Conservation (phyloP, 352 stramenopile species). For the Phytophthora sansomeana region DNA sequence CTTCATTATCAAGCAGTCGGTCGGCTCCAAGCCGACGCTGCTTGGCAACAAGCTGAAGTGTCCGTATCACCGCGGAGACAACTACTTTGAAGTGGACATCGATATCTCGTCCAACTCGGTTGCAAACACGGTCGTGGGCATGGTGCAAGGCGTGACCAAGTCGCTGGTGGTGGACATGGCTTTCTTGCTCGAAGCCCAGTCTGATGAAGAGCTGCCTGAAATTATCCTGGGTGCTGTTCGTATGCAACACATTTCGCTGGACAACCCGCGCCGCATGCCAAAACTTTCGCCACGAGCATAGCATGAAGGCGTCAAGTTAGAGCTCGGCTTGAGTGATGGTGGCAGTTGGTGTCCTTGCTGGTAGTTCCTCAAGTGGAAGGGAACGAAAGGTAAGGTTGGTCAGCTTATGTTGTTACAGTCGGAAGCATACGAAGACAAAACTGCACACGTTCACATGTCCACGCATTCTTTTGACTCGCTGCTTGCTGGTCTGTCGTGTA, state of each 20-base stretch:
- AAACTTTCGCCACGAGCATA: slow-evolving; percentile 32
- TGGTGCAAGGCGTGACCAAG: slow-evolving; percentile 91
- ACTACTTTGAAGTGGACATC: slow-evolving; percentile 97
- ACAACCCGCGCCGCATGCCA: slow-evolving; percentile 74
- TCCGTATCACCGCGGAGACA: slow-evolving; percentile 84
- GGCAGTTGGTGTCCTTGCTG: not conserved
- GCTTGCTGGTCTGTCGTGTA: slow-evolving; percentile 8
- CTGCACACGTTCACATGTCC: slow-evolving; percentile 1
- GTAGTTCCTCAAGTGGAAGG: slow-evolving; percentile 22
- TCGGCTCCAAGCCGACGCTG: slow-evolving; percentile 96
- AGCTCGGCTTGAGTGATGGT: not conserved
- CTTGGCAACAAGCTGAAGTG: slow-evolving; percentile 97
- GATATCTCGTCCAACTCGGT: slow-evolving; percentile 95
- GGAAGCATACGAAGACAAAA: not conserved
- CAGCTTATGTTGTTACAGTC: not conserved
- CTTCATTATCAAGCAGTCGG: slow-evolving; percentile 96
- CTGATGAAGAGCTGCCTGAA: slow-evolving; percentile 89
- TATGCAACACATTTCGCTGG: slow-evolving; percentile 84
- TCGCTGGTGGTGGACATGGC: slow-evolving; percentile 91
- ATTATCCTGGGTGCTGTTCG: slow-evolving; percentile 82
- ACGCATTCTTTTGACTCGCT: slow-evolving; percentile 15
- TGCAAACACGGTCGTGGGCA: slow-evolving; percentile 88
- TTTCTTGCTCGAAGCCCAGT: slow-evolving; percentile 88
- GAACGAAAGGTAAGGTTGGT: not conserved
- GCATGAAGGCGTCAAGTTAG: slow-evolving; percentile 7